Conservation (phyloP, 495 filamentous ascomycete genomes). For the Hyaloscypha bicolor region DNA sequence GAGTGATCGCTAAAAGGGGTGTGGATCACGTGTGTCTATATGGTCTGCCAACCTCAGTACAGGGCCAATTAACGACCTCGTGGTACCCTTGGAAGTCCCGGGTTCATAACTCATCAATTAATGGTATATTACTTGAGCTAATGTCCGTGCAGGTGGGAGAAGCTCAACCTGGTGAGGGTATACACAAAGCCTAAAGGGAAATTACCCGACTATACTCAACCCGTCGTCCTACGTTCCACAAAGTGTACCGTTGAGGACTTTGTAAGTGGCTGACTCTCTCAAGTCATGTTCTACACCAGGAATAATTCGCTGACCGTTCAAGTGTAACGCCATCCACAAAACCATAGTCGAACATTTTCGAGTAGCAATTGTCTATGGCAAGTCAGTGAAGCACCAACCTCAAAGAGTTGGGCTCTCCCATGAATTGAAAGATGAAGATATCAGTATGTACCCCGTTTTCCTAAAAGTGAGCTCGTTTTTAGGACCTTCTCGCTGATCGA, state of each 20-base stretch:
- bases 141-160: conserved; percentile 71
- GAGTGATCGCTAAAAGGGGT: conserved; percentile 3
- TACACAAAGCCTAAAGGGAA: conserved; percentile 99
- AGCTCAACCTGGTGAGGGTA: conserved; percentile 84
- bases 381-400: conserved; percentile 97
- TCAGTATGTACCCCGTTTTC: conserved; percentile 65
- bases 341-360: conserved; percentile 96
- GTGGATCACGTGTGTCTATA: background rate
- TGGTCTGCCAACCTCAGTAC: background rate
- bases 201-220: conserved; percentile 87
- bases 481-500: conserved; percentile 36
- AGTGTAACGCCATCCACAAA: conserved; percentile 97
- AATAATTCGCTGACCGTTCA: background rate
- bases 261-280: conserved; percentile 56
- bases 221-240: conserved; percentile 82
- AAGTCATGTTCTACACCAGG: background rate
- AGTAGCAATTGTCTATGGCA: conserved; percentile 92
- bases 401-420: conserved; percentile 91
- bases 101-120: background rate
- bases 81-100: background rate
- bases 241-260: conserved; percentile 96
- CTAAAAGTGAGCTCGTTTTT: background rate
- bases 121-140: conserved; percentile 14
- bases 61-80: background rate
- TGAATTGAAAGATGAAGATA: conserved; percentile 94